Evolutionary conservation across 2,329 filamentous ascomycete genomes (phyloP), one percentile per base, ranked within the genome.

Genomic region (Zopfia rhizophila): DNA sequence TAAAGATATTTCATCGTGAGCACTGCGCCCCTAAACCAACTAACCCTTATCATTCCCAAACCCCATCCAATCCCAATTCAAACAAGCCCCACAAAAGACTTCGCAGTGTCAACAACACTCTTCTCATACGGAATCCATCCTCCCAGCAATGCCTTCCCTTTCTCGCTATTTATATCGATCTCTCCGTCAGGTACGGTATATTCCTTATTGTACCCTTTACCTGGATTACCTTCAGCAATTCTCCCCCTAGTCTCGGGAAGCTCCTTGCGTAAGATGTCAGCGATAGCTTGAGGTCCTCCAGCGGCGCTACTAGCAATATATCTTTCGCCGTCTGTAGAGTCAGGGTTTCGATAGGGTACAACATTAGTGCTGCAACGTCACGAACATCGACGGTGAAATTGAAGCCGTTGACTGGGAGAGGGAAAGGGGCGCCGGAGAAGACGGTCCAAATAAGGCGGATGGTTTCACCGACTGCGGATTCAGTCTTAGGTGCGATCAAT

Each of bases 341-440:
- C 54, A 0, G 70, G 57, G 22, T 77, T 43, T 73, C 69, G 14
- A 70, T 66, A 0, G 63, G 62, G 56, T 70, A 77, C 2, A 72
- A 56, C 11, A 75, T 61, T 29, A 76, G 60, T 6, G 65, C 61
- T 2, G 75, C 74, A 1, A 79, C 75, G 45, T 79, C 76, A 4
- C 75, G 66, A 0, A 79, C 74, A 48, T 79, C 77, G 11, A 79
- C 72, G 30, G 57, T 65, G 7, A 62, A 61, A 3, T 53, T 61
- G 0, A 65, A 51, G 4, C 58, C 63, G 10, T 56, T 52, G 2
- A 53, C 52, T 0, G 66, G 53, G 1, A 65, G 51, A 1, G 56
- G 48, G 32, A 66, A 51, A 1, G 63, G 45, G 1, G 45, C 36
- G 14, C 75, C 74, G 0, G 66, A 60, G 39, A 75, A 66, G 7